Evolutionary conservation across 352 stramenopile genomes (phyloP).

Genomic region (Globisporangium uncinulatum): DNA sequence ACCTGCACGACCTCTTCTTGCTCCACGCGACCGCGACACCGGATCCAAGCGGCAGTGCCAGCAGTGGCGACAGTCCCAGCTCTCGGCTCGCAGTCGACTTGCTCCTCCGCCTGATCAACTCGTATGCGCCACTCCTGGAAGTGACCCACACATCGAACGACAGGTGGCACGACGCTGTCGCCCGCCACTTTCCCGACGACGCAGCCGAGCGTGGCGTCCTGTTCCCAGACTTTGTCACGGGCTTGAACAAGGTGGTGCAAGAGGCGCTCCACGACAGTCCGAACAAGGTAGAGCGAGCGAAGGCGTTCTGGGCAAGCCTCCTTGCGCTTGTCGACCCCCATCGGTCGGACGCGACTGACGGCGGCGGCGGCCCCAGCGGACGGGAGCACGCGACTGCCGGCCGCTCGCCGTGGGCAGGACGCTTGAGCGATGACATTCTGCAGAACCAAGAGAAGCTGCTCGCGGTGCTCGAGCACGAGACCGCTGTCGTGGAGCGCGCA

Average conservation of each 20-base stretch:
- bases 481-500: conserved; percentile 63
- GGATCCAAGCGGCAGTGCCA: conserved; percentile 1
- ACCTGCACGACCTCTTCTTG: conserved; percentile 48
- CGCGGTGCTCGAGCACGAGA: conserved; percentile 72
- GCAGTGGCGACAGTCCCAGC: conserved; percentile 6
- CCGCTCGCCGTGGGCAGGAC: conserved; percentile 39
- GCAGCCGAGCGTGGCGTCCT: conserved; percentile 34
- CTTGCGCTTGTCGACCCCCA: conserved; percentile 24
- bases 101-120: conserved; percentile 37
- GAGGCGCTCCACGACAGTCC: conserved; percentile 25
- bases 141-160: conserved; percentile 30
- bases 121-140: conserved; percentile 31
- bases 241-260: conserved; percentile 35
- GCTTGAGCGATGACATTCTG: conserved; percentile 72
- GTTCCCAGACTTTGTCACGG: conserved; percentile 53
- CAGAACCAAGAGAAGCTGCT: conserved; percentile 80
- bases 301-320: conserved; percentile 49
- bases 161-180: conserved; percentile 21
- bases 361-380: background rate
- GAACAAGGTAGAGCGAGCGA: conserved; percentile 29
- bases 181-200: conserved; percentile 33
- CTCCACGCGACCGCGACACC: conserved; percentile 21
- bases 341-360: conserved; percentile 3
- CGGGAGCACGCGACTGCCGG: conserved; percentile 13
- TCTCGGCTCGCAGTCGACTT: conserved; percentile 33